These are phyloP conservation scores for Pulveroboletus sp. DNA, from an alignment of 768 basidiomycete species.

Conservation along the genomic window DNA sequence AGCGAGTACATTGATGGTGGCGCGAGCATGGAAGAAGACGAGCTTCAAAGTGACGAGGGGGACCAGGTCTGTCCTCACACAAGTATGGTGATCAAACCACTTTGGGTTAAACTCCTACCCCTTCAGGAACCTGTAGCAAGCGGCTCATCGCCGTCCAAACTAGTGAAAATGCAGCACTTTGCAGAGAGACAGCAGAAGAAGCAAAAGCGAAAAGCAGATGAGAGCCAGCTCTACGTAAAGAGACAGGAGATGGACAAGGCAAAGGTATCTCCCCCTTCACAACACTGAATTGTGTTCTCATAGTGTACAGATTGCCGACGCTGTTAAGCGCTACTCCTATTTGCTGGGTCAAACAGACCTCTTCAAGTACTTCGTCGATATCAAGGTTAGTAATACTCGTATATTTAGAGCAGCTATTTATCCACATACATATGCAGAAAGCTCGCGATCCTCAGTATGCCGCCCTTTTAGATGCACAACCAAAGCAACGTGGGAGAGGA, in stretches of 20 bases:
- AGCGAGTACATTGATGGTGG: slow-evolving; percentile 62
- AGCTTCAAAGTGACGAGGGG: slow-evolving; percentile 53
- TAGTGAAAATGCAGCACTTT: slow-evolving; percentile 35
- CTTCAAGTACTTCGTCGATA: slow-evolving; percentile 97
- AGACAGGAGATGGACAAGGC: slow-evolving; percentile 85
- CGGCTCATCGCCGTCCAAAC: slow-evolving; percentile 28
- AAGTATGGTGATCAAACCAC: neutral
- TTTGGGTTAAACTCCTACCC: slow-evolving; percentile 1
- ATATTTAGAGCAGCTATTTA: neutral
- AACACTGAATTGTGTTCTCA: slow-evolving; percentile 5
- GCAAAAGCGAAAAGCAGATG: slow-evolving; percentile 60
- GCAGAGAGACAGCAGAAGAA: slow-evolving; percentile 42
- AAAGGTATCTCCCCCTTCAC: slow-evolving; percentile 48
- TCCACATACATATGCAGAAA: slow-evolving; percentile 42
- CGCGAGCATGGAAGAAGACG: slow-evolving; percentile 55
- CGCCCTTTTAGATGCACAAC: slow-evolving; percentile 80
- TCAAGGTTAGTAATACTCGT: slow-evolving; percentile 57
- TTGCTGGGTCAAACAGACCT: slow-evolving; percentile 97
- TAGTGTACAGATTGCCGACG: slow-evolving; percentile 68
- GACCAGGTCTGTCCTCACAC: slow-evolving; percentile 28
- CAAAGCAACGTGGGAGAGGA: slow-evolving; percentile 78
- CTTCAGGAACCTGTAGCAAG: slow-evolving; percentile 18
- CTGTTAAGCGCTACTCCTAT: slow-evolving; percentile 95
- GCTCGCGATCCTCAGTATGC: slow-evolving; percentile 93
- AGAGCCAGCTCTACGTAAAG: slow-evolving; percentile 63